A percentile compares a stretch with the other conserved stretches of the same genome.
Evolutionary conservation across 2,329 filamentous ascomycete species (phyloP).

Genomic region (Aspergillus costaricaensis): DNA sequence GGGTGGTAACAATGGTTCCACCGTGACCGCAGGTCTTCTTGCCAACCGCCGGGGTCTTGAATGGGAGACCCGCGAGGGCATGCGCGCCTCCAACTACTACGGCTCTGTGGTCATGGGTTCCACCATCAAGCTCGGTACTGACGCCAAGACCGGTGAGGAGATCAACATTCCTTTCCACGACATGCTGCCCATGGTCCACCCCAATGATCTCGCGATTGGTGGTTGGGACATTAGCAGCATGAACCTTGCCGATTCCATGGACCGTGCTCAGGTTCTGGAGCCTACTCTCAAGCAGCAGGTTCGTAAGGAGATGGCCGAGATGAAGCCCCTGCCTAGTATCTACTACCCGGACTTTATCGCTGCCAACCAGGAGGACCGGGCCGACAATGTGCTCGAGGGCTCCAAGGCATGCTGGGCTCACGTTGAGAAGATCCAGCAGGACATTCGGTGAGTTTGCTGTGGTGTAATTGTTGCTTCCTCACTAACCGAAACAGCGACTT

Average conservation of each 20-base stretch:
- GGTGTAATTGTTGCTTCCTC: background rate
- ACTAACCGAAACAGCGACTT: slow-evolving; percentile 64
- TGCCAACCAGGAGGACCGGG: slow-evolving; percentile 94
- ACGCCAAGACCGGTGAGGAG: slow-evolving; percentile 79
- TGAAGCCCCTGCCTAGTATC: slow-evolving; percentile 88
- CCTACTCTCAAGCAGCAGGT: slow-evolving; percentile 89
- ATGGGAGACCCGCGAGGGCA: slow-evolving; percentile 93
- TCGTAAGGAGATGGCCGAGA: slow-evolving; percentile 85
- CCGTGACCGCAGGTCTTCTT: slow-evolving; percentile 94
- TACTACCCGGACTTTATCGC: slow-evolving; percentile 99
- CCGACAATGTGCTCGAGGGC: slow-evolving; percentile 84
- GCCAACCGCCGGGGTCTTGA: slow-evolving; percentile 83
- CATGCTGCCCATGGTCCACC: slow-evolving; percentile 93
- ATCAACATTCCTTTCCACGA: slow-evolving; percentile 96
- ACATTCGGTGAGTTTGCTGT: slow-evolving; percentile 68
- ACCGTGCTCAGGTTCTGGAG: slow-evolving; percentile 91
- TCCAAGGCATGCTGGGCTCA: slow-evolving; percentile 82
- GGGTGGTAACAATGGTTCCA: slow-evolving; percentile 98
- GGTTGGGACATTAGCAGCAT: slow-evolving; percentile 96
- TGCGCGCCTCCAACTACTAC: slow-evolving; percentile 90
- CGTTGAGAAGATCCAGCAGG: slow-evolving; percentile 87
- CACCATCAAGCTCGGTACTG: slow-evolving; percentile 92
- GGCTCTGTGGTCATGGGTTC: slow-evolving; percentile 97
- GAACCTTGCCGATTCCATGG: slow-evolving; percentile 90
- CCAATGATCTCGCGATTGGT: slow-evolving; percentile 90